Evolutionary conservation across 163 green algal species (phyloP), one percentile per base, ranked within the genome.

Genomic region (Coccomyxa subellipsoidea): DNA sequence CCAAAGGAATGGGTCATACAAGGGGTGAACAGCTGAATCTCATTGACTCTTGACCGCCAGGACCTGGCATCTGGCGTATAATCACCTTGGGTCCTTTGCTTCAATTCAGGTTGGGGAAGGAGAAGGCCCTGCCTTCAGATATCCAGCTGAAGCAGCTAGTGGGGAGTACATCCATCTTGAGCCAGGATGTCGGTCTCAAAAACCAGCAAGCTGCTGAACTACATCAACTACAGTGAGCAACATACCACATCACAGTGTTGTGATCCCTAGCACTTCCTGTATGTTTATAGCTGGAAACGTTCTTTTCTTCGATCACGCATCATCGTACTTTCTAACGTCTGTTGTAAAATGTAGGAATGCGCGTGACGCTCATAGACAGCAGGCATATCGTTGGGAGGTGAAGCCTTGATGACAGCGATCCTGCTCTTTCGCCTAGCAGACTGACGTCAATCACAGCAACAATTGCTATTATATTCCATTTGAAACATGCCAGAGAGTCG

Each of bases 181-280:
- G 47, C 47, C 47, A 59, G 47, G 36, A 83, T 83, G 79, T 83
- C 79, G n/a, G 38, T 83, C 38, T 83, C 79, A 29, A 83, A 79
- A 69, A 83, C 94, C 32, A 94, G 91, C 38, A 99, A 99, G 92
- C 92, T 99, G 79, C 88, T 99, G 80, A 89, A 98, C 70, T 99
- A 97, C 84, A 96, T 99, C 53, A 99, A 99, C 87, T 99, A 98
- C 85, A 32, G 21, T 77, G 40, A 10, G 72, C 0, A 6, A 59
- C 21, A 59, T 18, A 59, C 3, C 23, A 31, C 23, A 6, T 47
- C 66, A 66, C 59, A 32, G 36, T 66, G 47, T 34, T 73, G 21
- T 73, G 66, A 73, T 73, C 66, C n/a, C n/a, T n/a, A n/a, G n/a
- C n/a, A n/a, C n/a, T n/a, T n/a, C n/a, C n/a, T n/a, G n/a, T n/a